These are phyloP conservation scores for Russula vinacea DNA, from an alignment of 768 basidiomycete species.

Conservation along the genomic window DNA sequence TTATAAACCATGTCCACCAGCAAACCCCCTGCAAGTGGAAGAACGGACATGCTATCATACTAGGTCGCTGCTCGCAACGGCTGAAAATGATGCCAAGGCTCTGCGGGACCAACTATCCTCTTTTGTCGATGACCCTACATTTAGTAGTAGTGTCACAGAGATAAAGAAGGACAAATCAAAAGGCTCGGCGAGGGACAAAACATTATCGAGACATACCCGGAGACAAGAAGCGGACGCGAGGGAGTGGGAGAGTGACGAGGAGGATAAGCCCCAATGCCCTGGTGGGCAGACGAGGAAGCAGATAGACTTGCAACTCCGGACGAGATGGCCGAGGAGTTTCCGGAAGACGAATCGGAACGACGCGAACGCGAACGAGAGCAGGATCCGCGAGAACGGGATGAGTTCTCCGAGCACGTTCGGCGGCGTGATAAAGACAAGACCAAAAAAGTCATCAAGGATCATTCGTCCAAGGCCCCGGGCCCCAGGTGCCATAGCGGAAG, in stretches of 20 bases:
- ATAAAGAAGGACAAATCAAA: slow-evolving; percentile 36
- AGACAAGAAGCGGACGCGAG: slow-evolving; percentile 79
- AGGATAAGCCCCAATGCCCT: slow-evolving; percentile 78
- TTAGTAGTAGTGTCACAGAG: slow-evolving; percentile 42
- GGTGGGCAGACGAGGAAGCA: slow-evolving; percentile 48
- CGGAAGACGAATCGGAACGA: slow-evolving; percentile 69
- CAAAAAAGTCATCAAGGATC: slow-evolving; percentile 90
- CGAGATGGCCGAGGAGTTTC: slow-evolving; percentile 44
- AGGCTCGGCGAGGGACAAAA: slow-evolving; percentile 46
- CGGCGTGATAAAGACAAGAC: slow-evolving; percentile 79
- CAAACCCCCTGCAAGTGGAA: slow-evolving; percentile 78
- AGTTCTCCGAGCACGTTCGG: slow-evolving; percentile 84
- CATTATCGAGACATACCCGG: slow-evolving; percentile 56
- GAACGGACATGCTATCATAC: slow-evolving; percentile 59
- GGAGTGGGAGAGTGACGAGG: slow-evolving; percentile 91
- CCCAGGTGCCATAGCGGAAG: slow-evolving; percentile 74
- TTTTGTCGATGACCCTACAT: slow-evolving; percentile 63
- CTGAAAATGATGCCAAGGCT: slow-evolving; percentile 71
- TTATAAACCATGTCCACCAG: slow-evolving; percentile 71
- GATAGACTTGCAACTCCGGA: slow-evolving; percentile 35
- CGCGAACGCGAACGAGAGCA: slow-evolving; percentile 70
- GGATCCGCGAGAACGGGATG: slow-evolving; percentile 86
- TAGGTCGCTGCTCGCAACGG: slow-evolving; percentile 48
- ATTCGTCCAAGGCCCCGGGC: slow-evolving; percentile 82
- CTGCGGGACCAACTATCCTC: slow-evolving; percentile 71